Percentiles rank a stretch among this genome's conserved stretches.
Conservation (phyloP, 1,139 yeast species). For the Debaryomycetaceae sp. region DNA sequence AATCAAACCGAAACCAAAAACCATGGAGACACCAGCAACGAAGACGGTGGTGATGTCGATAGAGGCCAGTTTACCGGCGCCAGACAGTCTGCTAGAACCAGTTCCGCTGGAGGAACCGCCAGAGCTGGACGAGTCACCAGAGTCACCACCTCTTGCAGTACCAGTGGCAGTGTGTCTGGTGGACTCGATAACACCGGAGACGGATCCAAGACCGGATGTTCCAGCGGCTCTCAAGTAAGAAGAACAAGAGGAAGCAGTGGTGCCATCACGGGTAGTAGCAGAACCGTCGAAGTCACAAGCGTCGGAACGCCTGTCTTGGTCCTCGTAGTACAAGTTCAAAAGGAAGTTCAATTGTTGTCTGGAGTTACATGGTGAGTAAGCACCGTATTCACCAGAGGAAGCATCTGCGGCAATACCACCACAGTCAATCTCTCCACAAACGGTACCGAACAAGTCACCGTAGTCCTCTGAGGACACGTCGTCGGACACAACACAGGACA, state of each 20-base stretch:
- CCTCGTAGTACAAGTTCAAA: slow-evolving; percentile 55
- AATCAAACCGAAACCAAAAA: slow-evolving; percentile 19
- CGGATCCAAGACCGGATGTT: slow-evolving; percentile 35
- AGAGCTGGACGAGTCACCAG: slow-evolving; percentile 28
- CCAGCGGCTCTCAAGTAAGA: slow-evolving; percentile 39
- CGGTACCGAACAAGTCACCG: slow-evolving; percentile 29
- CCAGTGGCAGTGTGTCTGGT: slow-evolving; percentile 19
- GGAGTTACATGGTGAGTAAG: slow-evolving; percentile 44
- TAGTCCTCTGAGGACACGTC: slow-evolving; percentile 30
- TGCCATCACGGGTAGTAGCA: slow-evolving; percentile 43
- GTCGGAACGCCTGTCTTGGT: slow-evolving; percentile 35
- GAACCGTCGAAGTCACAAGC: slow-evolving; percentile 73
- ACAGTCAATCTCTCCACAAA: slow-evolving; percentile 37
- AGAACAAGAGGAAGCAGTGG: slow-evolving; percentile 56
- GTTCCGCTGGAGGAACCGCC: slow-evolving; percentile 21
- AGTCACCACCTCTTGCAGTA: slow-evolving; percentile 11
- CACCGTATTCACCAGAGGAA: slow-evolving; percentile 37
- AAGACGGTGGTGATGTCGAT: slow-evolving; percentile 16
- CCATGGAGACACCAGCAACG: slow-evolving; percentile 20
- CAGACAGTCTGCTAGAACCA: slow-evolving; percentile 8
- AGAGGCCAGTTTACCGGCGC: slow-evolving; percentile 15
- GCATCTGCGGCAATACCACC: slow-evolving; percentile 36
- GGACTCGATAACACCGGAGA: slow-evolving; percentile 27
- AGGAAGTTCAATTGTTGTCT: slow-evolving; percentile 62
- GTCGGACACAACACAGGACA: slow-evolving; percentile 34